These are phyloP conservation scores for Fusarium buharicum DNA, from an alignment of 2,329 filamentous ascomycete species.

Conservation along the genomic window DNA sequence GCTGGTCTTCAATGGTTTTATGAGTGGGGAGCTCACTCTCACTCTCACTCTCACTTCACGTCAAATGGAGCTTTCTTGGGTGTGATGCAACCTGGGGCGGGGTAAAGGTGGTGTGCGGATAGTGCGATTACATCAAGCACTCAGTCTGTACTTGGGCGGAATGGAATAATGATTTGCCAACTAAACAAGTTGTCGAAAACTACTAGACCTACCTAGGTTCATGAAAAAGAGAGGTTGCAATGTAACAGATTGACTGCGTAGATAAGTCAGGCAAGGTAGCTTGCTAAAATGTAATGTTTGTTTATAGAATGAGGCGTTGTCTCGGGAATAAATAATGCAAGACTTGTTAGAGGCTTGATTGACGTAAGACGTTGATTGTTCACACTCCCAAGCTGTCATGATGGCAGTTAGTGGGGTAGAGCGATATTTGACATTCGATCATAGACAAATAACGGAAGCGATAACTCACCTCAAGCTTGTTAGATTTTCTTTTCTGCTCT, in stretches of 20 bases:
- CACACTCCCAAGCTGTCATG: conserved; percentile 26
- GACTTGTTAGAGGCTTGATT: not conserved
- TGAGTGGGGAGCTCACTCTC: conserved; percentile 26
- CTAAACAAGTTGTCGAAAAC: no score
- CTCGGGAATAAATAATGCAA: not conserved
- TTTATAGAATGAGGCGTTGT: not conserved
- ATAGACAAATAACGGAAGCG: conserved; percentile 12
- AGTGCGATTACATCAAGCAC: conserved; percentile 37
- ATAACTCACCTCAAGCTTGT: not conserved
- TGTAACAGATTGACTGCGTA: no score
- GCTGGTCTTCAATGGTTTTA: conserved; percentile 36
- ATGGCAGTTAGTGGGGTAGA: conserved; percentile 31
- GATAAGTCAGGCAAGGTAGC: not conserved
- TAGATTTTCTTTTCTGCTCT: not conserved
- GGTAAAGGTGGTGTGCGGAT: conserved; percentile 44
- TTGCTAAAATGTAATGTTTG: not conserved
- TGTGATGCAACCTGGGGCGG: conserved; percentile 37
- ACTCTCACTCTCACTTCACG: conserved; percentile 1
- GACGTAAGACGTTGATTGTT: conserved; percentile 4
- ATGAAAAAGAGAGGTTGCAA: no score
- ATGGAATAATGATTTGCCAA: not conserved
- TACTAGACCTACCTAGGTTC: no score
- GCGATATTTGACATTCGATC: conserved; percentile 21
- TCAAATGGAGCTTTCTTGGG: conserved; percentile 11
- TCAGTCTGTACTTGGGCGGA: not conserved